Evolutionary conservation across 2,329 filamentous ascomycete species (phyloP).

Genomic region (Pseudogymnoascus sp.): DNA sequence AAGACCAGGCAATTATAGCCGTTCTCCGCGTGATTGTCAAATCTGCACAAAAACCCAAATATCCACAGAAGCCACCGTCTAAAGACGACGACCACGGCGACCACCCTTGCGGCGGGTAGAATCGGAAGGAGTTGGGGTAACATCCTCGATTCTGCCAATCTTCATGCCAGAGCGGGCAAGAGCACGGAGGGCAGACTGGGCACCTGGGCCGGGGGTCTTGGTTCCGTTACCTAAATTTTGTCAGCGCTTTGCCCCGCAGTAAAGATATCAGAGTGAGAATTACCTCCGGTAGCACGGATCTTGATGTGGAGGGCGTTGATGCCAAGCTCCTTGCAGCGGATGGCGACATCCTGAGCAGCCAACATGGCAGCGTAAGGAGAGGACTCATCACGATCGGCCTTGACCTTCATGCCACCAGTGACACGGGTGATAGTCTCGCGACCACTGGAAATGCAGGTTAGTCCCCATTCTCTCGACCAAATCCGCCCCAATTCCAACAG

Average conservation of each 20-base stretch:
- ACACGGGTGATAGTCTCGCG: conserved; percentile 99
- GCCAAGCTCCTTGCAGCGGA: conserved; percentile 76
- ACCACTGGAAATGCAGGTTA: conserved; percentile 75
- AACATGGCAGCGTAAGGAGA: conserved; percentile 99
- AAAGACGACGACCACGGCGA: conserved; percentile 99
- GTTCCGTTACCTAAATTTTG: conserved; percentile 74
- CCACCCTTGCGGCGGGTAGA: conserved; percentile 99
- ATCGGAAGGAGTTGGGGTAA: conserved; percentile 97
- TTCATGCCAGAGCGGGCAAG: conserved; percentile 99
- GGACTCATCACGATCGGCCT: conserved; percentile 99
- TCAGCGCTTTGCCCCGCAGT: not conserved
- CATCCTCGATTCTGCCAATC: conserved; percentile 99
- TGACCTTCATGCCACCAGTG: conserved; percentile 99
- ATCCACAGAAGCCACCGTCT: conserved; percentile 38
- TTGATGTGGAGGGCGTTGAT: conserved; percentile 99
- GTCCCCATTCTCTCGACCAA: conserved; percentile 39
- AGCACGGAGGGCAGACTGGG: conserved; percentile 97
- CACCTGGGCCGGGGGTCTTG: conserved; percentile 99
- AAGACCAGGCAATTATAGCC: conserved; percentile 58
- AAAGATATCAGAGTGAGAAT: conserved; percentile 8
- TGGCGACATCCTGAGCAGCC: conserved; percentile 96
- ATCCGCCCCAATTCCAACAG: conserved; percentile 21
- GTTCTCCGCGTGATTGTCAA: conserved; percentile 69
- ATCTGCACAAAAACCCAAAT: conserved; percentile 47
- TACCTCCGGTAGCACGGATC: conserved; percentile 98